Conservation (phyloP, 305 asterid species). For the Fraxinus xanthoxyloides region DNA sequence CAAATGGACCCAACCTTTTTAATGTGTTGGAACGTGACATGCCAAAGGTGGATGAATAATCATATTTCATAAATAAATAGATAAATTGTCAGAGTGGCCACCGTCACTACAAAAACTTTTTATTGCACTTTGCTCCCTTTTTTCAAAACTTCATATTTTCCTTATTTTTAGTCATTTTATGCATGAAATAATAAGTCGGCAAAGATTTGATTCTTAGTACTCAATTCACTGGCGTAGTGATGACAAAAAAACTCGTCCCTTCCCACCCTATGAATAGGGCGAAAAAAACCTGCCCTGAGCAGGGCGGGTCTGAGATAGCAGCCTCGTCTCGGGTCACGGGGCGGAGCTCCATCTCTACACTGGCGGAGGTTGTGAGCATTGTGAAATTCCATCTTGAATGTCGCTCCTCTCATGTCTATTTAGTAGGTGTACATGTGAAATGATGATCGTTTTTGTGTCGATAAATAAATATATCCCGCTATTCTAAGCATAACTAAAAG, state of each 20-base stretch:
- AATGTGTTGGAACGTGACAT: conserved; percentile 34
- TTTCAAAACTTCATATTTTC: neutral
- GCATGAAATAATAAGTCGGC: neutral
- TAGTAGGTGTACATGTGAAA: neutral
- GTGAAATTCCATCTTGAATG: neutral
- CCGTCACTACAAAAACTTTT: conserved; percentile 32
- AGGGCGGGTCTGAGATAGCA: too few species aligned
- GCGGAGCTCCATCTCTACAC: too few species aligned
- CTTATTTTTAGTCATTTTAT: neutral
- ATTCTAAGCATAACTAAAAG: neutral
- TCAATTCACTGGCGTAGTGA: neutral
- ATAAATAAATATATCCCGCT: neutral
- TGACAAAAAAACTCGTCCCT: too few species aligned
- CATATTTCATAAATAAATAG: neutral
- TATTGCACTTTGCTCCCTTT: conserved; percentile 2
- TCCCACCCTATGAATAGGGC: too few species aligned
- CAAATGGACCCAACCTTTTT: conserved; percentile 36
- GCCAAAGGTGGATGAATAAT: conserved; percentile 30
- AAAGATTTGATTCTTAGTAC: neutral
- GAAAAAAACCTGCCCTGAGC: too few species aligned
- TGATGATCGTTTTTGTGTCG: neutral
- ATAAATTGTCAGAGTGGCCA: conserved; percentile 28
- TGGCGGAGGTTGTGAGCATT: neutral
- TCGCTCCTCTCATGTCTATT: neutral
- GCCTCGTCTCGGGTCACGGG: too few species aligned